Percentiles rank a stretch among this genome's conserved stretches.
Evolutionary conservation across 495 filamentous ascomycete genomes (phyloP).

Genomic region (Lasiosphaeria miniovina): DNA sequence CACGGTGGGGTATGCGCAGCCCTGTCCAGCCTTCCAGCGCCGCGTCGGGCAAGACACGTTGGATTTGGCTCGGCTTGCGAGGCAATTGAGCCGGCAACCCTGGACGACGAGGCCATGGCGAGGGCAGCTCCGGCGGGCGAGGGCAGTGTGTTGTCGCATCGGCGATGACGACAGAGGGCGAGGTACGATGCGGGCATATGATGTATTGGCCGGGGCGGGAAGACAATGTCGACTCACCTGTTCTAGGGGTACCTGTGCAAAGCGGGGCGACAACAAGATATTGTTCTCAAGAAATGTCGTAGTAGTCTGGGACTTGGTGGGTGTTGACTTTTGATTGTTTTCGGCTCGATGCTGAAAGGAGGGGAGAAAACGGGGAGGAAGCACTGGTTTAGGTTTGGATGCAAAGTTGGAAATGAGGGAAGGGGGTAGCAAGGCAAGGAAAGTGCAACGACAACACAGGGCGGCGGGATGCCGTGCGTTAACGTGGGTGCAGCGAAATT

Average conservation of each 20-base stretch:
- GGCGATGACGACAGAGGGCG: slow-evolving; percentile 36
- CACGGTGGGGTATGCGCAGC: slow-evolving; percentile 31
- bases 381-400: slow-evolving; percentile 28
- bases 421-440: slow-evolving; percentile 34
- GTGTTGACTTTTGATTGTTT: slow-evolving; percentile 18
- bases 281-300: slow-evolving; percentile 5
- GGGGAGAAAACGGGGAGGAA: slow-evolving; percentile 22
- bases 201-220: slow-evolving; percentile 12
- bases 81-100: slow-evolving; percentile 19
- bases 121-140: slow-evolving; percentile 12
- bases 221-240: slow-evolving; percentile 26
- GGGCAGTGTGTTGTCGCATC: slow-evolving; percentile 26
- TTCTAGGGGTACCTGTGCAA: slow-evolving; percentile 5
- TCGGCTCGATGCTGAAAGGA: slow-evolving; percentile 29
- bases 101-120: slow-evolving; percentile 12
- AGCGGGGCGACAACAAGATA: slow-evolving; percentile 7
- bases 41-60: slow-evolving; percentile 9
- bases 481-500: slow-evolving; percentile 27
- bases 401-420: slow-evolving; percentile 42
- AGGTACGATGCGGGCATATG: slow-evolving; percentile 20
- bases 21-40: slow-evolving; percentile 15
- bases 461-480: slow-evolving; percentile 32
- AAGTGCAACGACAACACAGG: slow-evolving; percentile 30
- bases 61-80: slow-evolving; percentile 4
- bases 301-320: slow-evolving; percentile 9